A percentile compares a stretch with the other conserved stretches of the same genome.
Evolutionary conservation across 2,329 filamentous ascomycete genomes (phyloP).

Genomic region (Hypocreales sp.): DNA sequence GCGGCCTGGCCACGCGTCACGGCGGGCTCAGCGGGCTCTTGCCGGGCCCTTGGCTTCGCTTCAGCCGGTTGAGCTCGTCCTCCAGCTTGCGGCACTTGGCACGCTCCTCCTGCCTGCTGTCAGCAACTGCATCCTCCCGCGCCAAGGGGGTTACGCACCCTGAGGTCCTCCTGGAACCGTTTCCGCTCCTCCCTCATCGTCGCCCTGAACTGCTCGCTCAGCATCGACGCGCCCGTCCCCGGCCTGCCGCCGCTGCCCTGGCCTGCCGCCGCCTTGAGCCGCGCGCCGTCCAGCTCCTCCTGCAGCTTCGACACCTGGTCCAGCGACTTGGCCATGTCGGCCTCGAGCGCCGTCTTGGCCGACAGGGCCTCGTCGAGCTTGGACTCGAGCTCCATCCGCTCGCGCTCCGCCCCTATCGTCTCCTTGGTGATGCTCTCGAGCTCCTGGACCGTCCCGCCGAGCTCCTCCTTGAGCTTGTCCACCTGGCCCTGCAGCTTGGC

Average conservation of each 20-base stretch:
- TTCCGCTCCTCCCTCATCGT: constrained; percentile 42
- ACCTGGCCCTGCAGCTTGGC: constrained; percentile 30
- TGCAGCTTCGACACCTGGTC: constrained; percentile 25
- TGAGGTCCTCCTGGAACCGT: constrained; percentile 39
- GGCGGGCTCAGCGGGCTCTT: constrained; percentile 27
- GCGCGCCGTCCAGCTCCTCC: constrained; percentile 35
- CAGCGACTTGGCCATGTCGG: constrained; percentile 20
- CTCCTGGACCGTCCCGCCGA: constrained; percentile 33
- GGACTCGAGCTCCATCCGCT: constrained; percentile 27
- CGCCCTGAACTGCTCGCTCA: constrained; percentile 39
- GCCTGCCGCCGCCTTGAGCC: constrained; percentile 24
- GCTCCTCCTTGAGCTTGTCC: constrained; percentile 32
- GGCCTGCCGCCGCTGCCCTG: constrained; percentile 16
- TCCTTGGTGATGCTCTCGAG: constrained; percentile 37
- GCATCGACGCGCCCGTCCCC: constrained; percentile 30
- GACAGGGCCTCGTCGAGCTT: constrained; percentile 18
- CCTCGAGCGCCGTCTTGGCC: constrained; percentile 21
- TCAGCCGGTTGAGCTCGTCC: constrained; percentile 31
- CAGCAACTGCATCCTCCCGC: too few species aligned
- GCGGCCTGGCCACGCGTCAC: too few species aligned
- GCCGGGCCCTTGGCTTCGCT: constrained; percentile 23
- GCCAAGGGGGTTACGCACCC: too few species aligned
- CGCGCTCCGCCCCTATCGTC: constrained; percentile 32
- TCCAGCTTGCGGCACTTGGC: constrained; percentile 29
- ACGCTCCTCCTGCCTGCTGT: constrained; percentile 32